A percentile compares a stretch with the other conserved stretches of the same genome.
Conservation (phyloP, 2,329 filamentous ascomycete species). For the Aspergillus udagawae region DNA sequence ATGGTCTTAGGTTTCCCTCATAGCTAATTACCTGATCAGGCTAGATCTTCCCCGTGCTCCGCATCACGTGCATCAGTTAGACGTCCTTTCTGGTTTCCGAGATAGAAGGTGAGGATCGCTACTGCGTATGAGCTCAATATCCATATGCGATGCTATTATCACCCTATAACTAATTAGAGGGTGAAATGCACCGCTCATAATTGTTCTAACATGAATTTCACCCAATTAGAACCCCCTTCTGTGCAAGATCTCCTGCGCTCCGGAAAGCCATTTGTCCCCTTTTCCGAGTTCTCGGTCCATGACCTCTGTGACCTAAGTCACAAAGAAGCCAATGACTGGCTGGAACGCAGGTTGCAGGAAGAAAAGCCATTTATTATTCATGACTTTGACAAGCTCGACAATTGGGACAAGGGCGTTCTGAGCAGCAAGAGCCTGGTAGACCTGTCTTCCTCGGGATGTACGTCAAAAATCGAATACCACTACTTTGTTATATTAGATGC, state of each 20-base stretch:
- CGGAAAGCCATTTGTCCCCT: constrained; percentile 14
- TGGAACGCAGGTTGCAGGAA: constrained; percentile 25
- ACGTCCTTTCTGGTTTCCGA: not conserved
- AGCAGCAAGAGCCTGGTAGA: constrained; percentile 29
- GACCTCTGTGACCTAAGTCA: constrained; percentile 3
- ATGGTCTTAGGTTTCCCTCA: not conserved
- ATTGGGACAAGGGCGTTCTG: constrained; percentile 23
- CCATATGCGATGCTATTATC: not conserved
- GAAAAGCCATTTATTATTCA: constrained; percentile 33
- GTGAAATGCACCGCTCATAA: not conserved
- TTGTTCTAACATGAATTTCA: constrained; percentile 5
- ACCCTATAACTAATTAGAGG: not conserved
- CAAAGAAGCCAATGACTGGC: constrained; percentile 19
- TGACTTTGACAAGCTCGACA: constrained; percentile 28
- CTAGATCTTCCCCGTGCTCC: not conserved
- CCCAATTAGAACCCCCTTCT: constrained; percentile 1
- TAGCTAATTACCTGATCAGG: not conserved
- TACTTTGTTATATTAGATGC: not conserved
- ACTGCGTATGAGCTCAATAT: not conserved
- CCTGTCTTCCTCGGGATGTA: constrained; percentile 32
- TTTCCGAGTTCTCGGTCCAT: constrained; percentile 18
- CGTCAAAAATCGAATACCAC: not conserved
- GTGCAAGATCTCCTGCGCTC: constrained; percentile 10
- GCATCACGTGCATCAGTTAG: not conserved
- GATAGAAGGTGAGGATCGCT: not conserved